phyloP scores from a whole-genome alignment of 257 asterid species.

The Prunella vulgaris region DNA sequence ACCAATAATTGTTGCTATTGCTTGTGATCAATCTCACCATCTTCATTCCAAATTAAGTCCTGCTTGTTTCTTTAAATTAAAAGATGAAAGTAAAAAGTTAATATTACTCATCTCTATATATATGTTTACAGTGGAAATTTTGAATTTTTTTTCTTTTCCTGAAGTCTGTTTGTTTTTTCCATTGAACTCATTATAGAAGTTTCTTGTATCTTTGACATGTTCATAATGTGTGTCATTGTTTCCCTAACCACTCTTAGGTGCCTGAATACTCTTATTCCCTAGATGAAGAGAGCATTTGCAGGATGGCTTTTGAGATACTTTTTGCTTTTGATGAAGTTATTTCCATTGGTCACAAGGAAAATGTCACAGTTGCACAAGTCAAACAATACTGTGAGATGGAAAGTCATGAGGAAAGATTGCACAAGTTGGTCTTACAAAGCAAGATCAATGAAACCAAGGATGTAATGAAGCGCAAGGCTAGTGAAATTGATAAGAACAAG shows the following conservation, averaged over 20 bases:
- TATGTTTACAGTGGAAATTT: not conserved
- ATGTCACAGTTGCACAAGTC: conserved; percentile 90
- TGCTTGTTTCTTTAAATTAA: conserved; percentile 15
- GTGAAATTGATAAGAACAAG: conserved; percentile 93
- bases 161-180: not conserved
- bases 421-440: conserved; percentile 77
- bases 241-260: conserved; percentile 66
- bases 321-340: conserved; percentile 96
- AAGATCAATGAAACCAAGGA: conserved; percentile 86
- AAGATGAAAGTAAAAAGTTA: not conserved
- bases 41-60: conserved; percentile 10
- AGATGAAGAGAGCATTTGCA: conserved; percentile 89
- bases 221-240: conserved; percentile 9
- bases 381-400: conserved; percentile 98
- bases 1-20: not conserved
- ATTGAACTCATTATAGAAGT: not conserved
- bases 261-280: conserved; percentile 86
- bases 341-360: conserved; percentile 89
- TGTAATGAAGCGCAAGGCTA: conserved; percentile 91
- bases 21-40: conserved; percentile 14
- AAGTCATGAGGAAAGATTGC: conserved; percentile 90
- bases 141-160: not conserved
- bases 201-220: not conserved
- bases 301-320: conserved; percentile 75
- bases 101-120: not conserved